Base-by-base conservation (phyloP, 2,329 filamentous ascomycete species). In the Arthrobotrys megalospora region DNA sequence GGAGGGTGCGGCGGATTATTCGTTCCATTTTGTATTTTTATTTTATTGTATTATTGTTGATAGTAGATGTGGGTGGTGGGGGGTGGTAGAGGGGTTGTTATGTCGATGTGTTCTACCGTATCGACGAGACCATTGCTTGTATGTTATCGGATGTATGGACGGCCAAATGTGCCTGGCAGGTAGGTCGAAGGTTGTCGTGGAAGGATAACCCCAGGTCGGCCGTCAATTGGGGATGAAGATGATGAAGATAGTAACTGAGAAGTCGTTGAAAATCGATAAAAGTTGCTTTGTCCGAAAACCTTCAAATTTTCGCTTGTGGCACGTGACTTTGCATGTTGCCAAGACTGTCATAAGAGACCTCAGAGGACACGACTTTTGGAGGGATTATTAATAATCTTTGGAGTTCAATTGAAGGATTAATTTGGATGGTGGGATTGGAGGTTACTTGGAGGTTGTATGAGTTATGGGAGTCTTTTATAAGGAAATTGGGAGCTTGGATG, bases 1-100 rank as follows among this genome's bases (percentile, higher is more conserved):
- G 55, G n/a, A 47, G 43, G 4, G 76, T 45, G 12, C 76, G 76
- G 64, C 76, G 76, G 76, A 79, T 41, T 45, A 75, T 55, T 41
- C 68, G 67, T 16, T 79, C 53, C 76, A 79, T 79, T 7, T 24
- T 76, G 55, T 50, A 41, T 32, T 6, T 58, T 41, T 50, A 21
- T 10, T 52, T 53, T 53, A 1, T 16, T 34, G 36, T 19, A 16
- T 36, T 6, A 45, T 52, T 16, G 21, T 55, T 12, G 34, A 53
- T 45, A 24, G 24, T 48, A 16, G 48, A 24, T 16, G 19, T 10
- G 2, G 24, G 47, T 64, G 36, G 19, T 65, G 41, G 38, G 58
- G 34, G 34, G 41, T 62, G 38, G 32, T 28, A 45, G 41, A 45
- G 11, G 28, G 14, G 36, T 69, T 69, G 52, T 47, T 12, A 21